Percentiles rank a stretch among this genome's conserved stretches.
These are phyloP conservation scores for Albatrellus ellisii DNA, from an alignment of 768 basidiomycete species.

Conservation along the genomic window DNA sequence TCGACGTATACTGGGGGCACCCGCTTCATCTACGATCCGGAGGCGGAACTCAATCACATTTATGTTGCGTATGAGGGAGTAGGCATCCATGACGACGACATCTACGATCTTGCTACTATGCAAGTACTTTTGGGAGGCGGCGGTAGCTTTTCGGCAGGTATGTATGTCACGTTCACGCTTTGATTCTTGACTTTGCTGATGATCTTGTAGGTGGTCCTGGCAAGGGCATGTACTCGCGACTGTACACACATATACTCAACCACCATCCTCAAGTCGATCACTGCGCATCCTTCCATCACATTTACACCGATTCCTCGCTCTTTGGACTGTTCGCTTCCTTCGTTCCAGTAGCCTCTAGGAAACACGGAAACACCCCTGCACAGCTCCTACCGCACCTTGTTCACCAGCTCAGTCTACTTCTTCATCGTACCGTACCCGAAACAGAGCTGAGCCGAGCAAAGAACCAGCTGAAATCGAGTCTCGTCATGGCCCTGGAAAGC, in stretches of 20 bases:
- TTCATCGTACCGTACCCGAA: conserved; percentile 53
- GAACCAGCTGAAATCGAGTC: conserved; percentile 85
- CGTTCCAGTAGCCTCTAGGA: conserved; percentile 44
- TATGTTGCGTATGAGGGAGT: conserved; percentile 90
- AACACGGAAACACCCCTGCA: conserved; percentile 44
- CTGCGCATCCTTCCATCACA: conserved; percentile 95
- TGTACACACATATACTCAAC: conserved; percentile 94
- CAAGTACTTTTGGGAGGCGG: conserved; percentile 94
- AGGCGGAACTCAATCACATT: conserved; percentile 78
- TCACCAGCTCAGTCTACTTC: conserved; percentile 74
- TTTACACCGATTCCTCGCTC: conserved; percentile 87
- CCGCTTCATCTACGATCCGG: conserved; percentile 44
- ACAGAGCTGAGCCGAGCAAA: conserved; percentile 77
- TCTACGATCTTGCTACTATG: conserved; percentile 87
- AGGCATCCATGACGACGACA: conserved; percentile 82
- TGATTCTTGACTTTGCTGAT: conserved; percentile 1
- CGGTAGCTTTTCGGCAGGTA: conserved; percentile 89
- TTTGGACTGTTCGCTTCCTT: conserved; percentile 89
- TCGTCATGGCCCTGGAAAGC: conserved; percentile 94
- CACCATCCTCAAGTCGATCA: conserved; percentile 90
- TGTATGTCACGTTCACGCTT: conserved; percentile 7
- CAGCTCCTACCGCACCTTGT: conserved; percentile 65
- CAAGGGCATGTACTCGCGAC: conserved; percentile 97
- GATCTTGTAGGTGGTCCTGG: conserved; percentile 69
- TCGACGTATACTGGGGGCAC: conserved; percentile 80